Conservation (phyloP, 2,329 filamentous ascomycete genomes). For the Scortechinia acanthostroma region DNA sequence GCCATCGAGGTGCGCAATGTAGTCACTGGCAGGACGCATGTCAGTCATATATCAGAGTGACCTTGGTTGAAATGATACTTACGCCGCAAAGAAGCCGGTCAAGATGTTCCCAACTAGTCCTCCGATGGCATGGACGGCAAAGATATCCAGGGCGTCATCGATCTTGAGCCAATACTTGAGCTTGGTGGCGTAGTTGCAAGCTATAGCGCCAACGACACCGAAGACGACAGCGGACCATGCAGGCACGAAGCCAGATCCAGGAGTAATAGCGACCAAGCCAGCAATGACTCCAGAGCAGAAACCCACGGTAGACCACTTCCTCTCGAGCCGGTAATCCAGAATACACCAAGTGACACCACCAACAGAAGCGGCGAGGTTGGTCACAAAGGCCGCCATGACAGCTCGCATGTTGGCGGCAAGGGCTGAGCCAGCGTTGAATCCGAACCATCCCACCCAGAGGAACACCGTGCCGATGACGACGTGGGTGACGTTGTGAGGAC, state of each 20-base stretch:
- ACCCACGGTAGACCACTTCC: slow-evolving; percentile 87
- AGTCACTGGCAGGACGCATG: slow-evolving; percentile 35
- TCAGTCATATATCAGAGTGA: neutral
- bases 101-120: slow-evolving; percentile 75
- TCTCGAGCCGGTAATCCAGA: slow-evolving; percentile 83
- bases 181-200: slow-evolving; percentile 83
- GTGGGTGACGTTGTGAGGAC: slow-evolving; percentile 68
- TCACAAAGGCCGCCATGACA: slow-evolving; percentile 82
- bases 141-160: slow-evolving; percentile 84
- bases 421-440: slow-evolving; percentile 85
- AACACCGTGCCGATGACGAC: slow-evolving; percentile 68
- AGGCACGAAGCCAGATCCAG: slow-evolving; percentile 75
- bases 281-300: slow-evolving; percentile 88
- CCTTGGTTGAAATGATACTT: too few species aligned
- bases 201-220: slow-evolving; percentile 50
- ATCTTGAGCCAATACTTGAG: slow-evolving; percentile 68
- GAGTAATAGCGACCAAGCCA: slow-evolving; percentile 80
- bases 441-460: slow-evolving; percentile 94
- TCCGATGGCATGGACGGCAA: slow-evolving; percentile 81
- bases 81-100: slow-evolving; percentile 72
- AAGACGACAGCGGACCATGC: slow-evolving; percentile 51
- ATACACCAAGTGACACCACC: slow-evolving; percentile 79
- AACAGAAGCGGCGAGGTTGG: slow-evolving; percentile 76
- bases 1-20: slow-evolving; percentile 70
- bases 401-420: slow-evolving; percentile 77